Base-by-base conservation (phyloP, 345 rosid genomes). In the Eucalyptus regnans region DNA sequence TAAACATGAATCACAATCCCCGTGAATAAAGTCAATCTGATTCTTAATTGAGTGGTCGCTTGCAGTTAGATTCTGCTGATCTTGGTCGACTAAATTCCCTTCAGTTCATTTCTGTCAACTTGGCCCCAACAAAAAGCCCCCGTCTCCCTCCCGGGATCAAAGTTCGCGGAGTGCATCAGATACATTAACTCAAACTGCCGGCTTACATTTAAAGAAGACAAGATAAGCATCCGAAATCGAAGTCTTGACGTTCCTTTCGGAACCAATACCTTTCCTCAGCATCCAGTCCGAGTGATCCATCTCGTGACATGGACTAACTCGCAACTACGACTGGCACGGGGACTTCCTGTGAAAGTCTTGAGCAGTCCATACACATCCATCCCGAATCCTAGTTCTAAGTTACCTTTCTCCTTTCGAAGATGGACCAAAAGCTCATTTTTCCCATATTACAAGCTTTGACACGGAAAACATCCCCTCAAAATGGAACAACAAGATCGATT, bases 121-220 rank as follows among this genome's bases (percentile, higher is more conserved):
- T 9, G 81, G 20, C 80, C 44, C 44, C 20, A 33, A 68, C 23
- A 17, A 68, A 33, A 71, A 2, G 2, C 44, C 44, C 25, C 9
- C 25, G 3, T 9, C 46, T 17, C 2, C 7, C 46, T 33, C 81
- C 0, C 7, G 1, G 4, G 4, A 33, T 0, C 81, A 71, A 18
- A 33, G 44, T 71, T 71, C 44, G 9, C 0, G 20, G 20, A 33
- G 81, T 33, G 4, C 44, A 9, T 33, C 2, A 33, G 25, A 33
- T 33, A 1, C 44, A 33, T 17, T 2, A 17, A 33, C 44, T 8
- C 17, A 16, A 5, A 33, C 4, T 3, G 80, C 2, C 0, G 25
- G 3, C 14, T n/a, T n/a, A 17, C 37, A 64, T n/a, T 14, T 8
- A 17, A 33, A 33, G 80, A 71, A 71, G 81, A 37, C 81, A 9